These are phyloP conservation scores for Kodamaea leandrae DNA, from an alignment of 805 yeast species.

Conservation along the genomic window DNA sequence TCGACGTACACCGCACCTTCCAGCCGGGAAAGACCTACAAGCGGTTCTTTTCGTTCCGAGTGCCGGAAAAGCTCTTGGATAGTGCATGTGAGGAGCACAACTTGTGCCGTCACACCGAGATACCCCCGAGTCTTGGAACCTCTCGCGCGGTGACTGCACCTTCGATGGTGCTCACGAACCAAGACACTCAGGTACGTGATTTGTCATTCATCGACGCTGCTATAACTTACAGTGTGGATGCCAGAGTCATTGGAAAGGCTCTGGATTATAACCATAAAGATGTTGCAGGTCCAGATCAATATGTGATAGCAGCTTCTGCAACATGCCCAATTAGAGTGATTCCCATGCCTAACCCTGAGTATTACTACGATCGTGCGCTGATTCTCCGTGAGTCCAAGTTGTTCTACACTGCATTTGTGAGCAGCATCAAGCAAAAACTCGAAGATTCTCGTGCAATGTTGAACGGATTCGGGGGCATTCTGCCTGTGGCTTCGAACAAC, in stretches of 20 bases:
- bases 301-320: slow-evolving; percentile 36
- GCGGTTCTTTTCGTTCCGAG: slow-evolving; percentile 39
- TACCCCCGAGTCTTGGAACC: slow-evolving; percentile 39
- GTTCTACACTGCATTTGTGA: slow-evolving; percentile 35
- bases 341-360: slow-evolving; percentile 27
- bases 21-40: slow-evolving; percentile 40
- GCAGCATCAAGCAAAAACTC: slow-evolving; percentile 28
- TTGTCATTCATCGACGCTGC: slow-evolving; percentile 36
- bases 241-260: slow-evolving; percentile 41
- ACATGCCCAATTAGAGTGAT: slow-evolving; percentile 34
- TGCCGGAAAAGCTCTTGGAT: slow-evolving; percentile 42
- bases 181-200: slow-evolving; percentile 28
- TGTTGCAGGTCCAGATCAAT: slow-evolving; percentile 24
- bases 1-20: slow-evolving; percentile 36
- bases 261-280: slow-evolving; percentile 28
- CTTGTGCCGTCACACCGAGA: slow-evolving; percentile 31
- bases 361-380: slow-evolving; percentile 16
- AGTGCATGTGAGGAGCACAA: slow-evolving; percentile 38
- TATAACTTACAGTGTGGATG: slow-evolving; percentile 35
- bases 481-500: slow-evolving; percentile 8
- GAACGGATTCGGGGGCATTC: slow-evolving; percentile 10
- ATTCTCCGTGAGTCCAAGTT: slow-evolving; percentile 20
- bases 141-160: slow-evolving; percentile 24
- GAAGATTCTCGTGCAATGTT: slow-evolving; percentile 20
- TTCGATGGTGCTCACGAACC: slow-evolving; percentile 19